Percentiles rank a stretch among this genome's conserved stretches.
Conservation (phyloP, 1,284 basidiomycete genomes). For the Filobasidium uniguttulatum region DNA sequence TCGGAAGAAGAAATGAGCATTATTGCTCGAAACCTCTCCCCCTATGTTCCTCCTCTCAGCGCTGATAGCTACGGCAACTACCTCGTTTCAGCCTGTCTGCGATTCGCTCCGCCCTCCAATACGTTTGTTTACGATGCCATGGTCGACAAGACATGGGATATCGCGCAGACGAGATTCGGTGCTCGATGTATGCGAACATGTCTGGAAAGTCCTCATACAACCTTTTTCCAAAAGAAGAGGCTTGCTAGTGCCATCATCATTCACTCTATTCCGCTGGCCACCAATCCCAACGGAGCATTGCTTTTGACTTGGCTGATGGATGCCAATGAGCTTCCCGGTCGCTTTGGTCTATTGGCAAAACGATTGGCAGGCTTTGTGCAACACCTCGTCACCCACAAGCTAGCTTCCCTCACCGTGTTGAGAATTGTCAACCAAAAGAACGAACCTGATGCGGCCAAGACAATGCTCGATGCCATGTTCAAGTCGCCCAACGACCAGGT, state of each 20-base stretch:
- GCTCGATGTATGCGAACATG: conserved; percentile 96
- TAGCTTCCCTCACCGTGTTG: conserved; percentile 85
- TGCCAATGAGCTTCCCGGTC: conserved; percentile 77
- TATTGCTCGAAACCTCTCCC: conserved; percentile 70
- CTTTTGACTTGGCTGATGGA: conserved; percentile 94
- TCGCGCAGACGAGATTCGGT: conserved; percentile 83
- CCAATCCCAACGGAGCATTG: conserved; percentile 91
- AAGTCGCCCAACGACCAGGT: conserved; percentile 71
- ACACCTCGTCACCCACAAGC: conserved; percentile 93
- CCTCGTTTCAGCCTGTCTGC: conserved; percentile 55
- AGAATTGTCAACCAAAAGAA: conserved; percentile 81
- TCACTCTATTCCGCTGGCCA: conserved; percentile 94
- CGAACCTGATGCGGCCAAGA: conserved; percentile 64
- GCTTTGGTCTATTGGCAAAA: conserved; percentile 82
- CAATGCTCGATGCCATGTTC: conserved; percentile 66
- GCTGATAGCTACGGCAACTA: conserved; percentile 98
- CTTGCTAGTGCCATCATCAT: conserved; percentile 88
- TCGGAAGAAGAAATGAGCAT: conserved; percentile 75
- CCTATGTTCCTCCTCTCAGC: conserved; percentile 85
- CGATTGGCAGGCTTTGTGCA: conserved; percentile 91
- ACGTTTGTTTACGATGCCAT: conserved; percentile 98
- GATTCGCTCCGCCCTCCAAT: conserved; percentile 73
- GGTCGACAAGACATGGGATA: conserved; percentile 95
- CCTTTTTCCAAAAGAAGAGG: conserved; percentile 76
- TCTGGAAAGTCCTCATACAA: conserved; percentile 76